Conservation (phyloP, 495 filamentous ascomycete species). For the Lichina pygmaea region DNA sequence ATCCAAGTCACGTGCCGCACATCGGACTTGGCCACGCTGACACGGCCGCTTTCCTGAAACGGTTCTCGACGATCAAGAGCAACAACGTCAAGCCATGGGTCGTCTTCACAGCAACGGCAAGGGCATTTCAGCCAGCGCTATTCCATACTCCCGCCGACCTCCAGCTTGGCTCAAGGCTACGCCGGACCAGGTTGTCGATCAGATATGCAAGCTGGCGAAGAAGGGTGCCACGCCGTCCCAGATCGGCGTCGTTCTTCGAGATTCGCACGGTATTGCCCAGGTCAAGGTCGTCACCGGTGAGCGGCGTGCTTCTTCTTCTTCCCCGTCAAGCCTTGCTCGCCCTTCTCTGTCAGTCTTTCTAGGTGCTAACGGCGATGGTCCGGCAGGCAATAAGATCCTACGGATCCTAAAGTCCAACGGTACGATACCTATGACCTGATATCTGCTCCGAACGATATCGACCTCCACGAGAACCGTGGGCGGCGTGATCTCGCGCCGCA, state of each 20-base stretch:
- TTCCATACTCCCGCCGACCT: conserved; percentile 83
- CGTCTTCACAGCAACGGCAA: conserved; percentile 98
- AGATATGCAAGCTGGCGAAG: conserved; percentile 96
- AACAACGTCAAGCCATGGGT: conserved; percentile 41
- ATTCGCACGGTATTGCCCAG: conserved; percentile 90
- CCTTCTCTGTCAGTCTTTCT: not conserved
- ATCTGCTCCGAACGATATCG: no score
- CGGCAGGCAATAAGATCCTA: conserved; percentile 90
- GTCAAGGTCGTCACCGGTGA: conserved; percentile 91
- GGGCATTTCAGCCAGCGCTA: conserved; percentile 80
- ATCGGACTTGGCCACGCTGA: no score
- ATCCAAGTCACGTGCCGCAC: no score
- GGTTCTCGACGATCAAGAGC: conserved; percentile 6
- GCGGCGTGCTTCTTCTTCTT: conserved; percentile 5
- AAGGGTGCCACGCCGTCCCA: conserved; percentile 93
- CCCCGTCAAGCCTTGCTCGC: no score
- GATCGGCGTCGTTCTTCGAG: conserved; percentile 94
- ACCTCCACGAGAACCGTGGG: no score
- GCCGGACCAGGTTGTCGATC: conserved; percentile 73
- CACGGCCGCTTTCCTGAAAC: not conserved
- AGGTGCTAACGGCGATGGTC: not conserved
- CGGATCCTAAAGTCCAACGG: conserved; percentile 87
- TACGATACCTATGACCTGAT: conserved; percentile 25
- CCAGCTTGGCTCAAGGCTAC: conserved; percentile 88
- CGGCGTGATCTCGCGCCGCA: not conserved